phyloP scores from a whole-genome alignment of 179 eudicot genomes.

The Patellifolia procumbens region DNA sequence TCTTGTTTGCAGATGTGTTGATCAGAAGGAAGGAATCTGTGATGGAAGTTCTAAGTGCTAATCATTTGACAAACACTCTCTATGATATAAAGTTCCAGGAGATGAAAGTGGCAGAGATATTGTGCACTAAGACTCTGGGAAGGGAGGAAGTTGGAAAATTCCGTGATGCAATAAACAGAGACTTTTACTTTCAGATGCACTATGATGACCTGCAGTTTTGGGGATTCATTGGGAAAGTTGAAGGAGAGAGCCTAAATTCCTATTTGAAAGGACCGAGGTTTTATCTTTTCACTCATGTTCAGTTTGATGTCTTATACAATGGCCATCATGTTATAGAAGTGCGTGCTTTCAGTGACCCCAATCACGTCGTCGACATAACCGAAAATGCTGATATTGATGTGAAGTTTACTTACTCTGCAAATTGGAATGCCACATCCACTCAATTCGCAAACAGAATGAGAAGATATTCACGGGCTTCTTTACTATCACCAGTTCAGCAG shows the following conservation, averaged over 20 bases:
- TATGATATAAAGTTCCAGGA: conserved; percentile 58
- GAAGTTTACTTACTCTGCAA: conserved; percentile 62
- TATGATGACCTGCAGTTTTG: conserved; percentile 81
- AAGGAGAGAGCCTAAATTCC: conserved; percentile 37
- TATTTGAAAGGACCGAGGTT: conserved; percentile 46
- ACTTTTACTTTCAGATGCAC: conserved; percentile 73
- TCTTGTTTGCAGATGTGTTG: conserved; percentile 46
- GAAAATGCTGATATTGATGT: conserved; percentile 52
- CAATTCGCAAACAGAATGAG: conserved; percentile 58
- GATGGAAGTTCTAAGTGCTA: conserved; percentile 69
- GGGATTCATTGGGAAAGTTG: conserved; percentile 84
- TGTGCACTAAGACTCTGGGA: conserved; percentile 51
- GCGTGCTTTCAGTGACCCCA: conserved; percentile 78
- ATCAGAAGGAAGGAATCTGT: conserved; percentile 56
- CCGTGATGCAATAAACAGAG: conserved; percentile 57
- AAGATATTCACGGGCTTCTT: conserved; percentile 59
- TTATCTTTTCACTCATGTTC: conserved; percentile 70
- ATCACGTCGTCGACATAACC: conserved; percentile 61
- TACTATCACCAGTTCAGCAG: conserved; percentile 43
- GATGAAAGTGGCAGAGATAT: conserved; percentile 39
- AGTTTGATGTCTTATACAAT: conserved; percentile 60
- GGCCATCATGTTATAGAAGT: conserved; percentile 66
- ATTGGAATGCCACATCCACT: conserved; percentile 58
- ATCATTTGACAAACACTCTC: conserved; percentile 51
- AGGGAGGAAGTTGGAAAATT: conserved; percentile 53